Evolutionary conservation across 2,329 filamentous ascomycete species (phyloP).

Genomic region (Rosellinia necatrix): DNA sequence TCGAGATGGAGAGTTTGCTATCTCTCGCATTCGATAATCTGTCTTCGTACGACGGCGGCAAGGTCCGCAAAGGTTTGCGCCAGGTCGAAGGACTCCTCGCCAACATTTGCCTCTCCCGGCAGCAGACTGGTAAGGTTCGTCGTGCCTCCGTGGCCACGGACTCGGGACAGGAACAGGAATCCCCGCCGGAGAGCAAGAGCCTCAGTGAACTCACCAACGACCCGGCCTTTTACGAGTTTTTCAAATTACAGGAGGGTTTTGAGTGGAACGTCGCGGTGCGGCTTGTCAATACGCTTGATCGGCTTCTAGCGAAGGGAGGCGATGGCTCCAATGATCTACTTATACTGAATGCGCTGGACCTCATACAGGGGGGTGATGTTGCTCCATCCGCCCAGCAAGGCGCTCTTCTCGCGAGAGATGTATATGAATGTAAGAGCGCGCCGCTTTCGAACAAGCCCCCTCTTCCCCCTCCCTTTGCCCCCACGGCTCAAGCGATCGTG

Average conservation of each 20-base stretch:
- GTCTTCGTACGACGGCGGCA: conserved; percentile 85
- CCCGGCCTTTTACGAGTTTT: conserved; percentile 92
- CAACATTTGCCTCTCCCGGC: conserved; percentile 82
- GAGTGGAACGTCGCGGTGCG: conserved; percentile 95
- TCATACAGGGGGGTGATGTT: conserved; percentile 88
- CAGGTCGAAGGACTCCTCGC: conserved; percentile 94
- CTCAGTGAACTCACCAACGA: conserved; percentile 76
- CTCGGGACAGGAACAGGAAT: conserved; percentile 37
- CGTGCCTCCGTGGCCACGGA: conserved; percentile 38
- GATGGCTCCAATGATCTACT: conserved; percentile 85
- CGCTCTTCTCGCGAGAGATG: conserved; percentile 83
- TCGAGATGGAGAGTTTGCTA: conserved; percentile 83
- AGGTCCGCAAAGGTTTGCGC: conserved; percentile 90
- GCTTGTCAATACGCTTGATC: conserved; percentile 82
- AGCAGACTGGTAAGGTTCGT: conserved; percentile 30
- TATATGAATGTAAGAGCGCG: conserved; percentile 79
- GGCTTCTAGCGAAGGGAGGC: conserved; percentile 79
- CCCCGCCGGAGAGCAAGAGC: conserved; percentile 57
- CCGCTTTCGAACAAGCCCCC: too few relatives aligned
- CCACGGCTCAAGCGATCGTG: conserved; percentile 1
- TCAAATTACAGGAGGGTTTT: conserved; percentile 94
- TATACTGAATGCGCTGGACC: conserved; percentile 84
- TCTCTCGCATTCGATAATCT: conserved; percentile 96
- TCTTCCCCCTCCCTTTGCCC: too few relatives aligned
- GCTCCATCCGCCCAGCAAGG: conserved; percentile 86